Evolutionary conservation across 345 rosid species (phyloP).

Genomic region (Lagerstroemia speciosa): DNA sequence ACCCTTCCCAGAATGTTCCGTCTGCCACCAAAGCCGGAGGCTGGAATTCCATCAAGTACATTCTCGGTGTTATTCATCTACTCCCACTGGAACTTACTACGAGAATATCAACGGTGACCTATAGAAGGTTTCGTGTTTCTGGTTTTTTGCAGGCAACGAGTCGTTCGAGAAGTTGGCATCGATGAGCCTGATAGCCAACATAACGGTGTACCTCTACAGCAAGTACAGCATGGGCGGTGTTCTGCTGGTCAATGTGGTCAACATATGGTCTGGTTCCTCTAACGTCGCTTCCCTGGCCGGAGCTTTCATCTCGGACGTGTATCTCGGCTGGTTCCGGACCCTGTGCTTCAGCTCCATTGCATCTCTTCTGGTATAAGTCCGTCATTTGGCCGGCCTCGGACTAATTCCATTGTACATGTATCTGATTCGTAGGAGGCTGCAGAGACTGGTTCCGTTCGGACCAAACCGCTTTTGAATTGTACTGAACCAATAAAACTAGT

Average conservation of each 20-base stretch:
- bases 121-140: neutral
- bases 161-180: slow-evolving; percentile 73
- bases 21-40: slow-evolving; percentile 22
- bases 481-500: no score
- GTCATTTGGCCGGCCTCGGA: neutral
- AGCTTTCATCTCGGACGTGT: slow-evolving; percentile 57
- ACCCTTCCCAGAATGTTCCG: neutral
- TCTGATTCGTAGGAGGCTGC: no score
- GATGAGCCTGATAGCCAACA: slow-evolving; percentile 48
- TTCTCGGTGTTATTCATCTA: slow-evolving; percentile 27
- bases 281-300: slow-evolving; percentile 49
- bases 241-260: slow-evolving; percentile 39
- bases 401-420: neutral
- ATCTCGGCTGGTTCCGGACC: slow-evolving; percentile 49
- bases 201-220: slow-evolving; percentile 39
- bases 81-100: no score
- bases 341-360: slow-evolving; percentile 45
- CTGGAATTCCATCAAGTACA: slow-evolving; percentile 39
- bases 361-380: slow-evolving; percentile 38
- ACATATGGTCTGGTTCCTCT: slow-evolving; percentile 51
- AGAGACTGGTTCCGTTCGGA: no score
- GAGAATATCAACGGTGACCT: neutral
- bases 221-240: slow-evolving; percentile 54
- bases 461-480: no score
- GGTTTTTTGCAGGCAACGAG: slow-evolving; percentile 37